Evolutionary conservation across 352 stramenopile genomes (phyloP).

Genomic region (Globisporangium uncinulatum): DNA sequence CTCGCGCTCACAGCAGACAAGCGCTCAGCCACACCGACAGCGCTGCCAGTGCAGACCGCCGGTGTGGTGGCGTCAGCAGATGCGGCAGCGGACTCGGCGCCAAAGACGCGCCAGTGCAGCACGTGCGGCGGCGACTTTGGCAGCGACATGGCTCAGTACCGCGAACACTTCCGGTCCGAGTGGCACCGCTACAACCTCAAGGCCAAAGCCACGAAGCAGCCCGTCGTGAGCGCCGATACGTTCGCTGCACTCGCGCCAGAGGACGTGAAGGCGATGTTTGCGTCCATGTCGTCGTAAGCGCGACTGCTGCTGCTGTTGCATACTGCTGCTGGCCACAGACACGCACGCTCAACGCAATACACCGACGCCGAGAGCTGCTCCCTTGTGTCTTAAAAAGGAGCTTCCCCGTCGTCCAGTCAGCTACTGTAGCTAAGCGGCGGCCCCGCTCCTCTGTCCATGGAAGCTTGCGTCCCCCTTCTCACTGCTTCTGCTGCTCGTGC

Average conservation of each 20-base stretch:
- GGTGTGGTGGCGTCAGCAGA: constrained; percentile 1
- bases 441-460: not conserved
- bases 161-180: constrained; percentile 94
- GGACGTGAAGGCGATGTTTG: constrained; percentile 58
- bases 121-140: constrained; percentile 92
- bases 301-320: not conserved
- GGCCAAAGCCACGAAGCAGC: constrained; percentile 88
- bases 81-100: constrained; percentile 12
- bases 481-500: not conserved
- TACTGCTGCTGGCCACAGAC: not conserved
- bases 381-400: not conserved
- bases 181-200: constrained; percentile 98
- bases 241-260: constrained; percentile 50
- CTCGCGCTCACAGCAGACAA: constrained; percentile 33
- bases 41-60: constrained; percentile 7
- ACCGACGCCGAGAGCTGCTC: not conserved
- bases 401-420: not conserved
- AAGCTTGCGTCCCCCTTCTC: constrained; percentile 10
- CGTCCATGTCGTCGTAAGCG: constrained; percentile 52
- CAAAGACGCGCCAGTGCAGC: constrained; percentile 76
- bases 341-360: not conserved
- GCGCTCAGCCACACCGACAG: constrained; percentile 8
- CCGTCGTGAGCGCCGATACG: constrained; percentile 61
- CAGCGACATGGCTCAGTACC: constrained; percentile 76
- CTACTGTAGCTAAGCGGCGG: no score